Evolutionary conservation across 805 yeast genomes (phyloP).

Genomic region (Saturnispora mendoncae): DNA sequence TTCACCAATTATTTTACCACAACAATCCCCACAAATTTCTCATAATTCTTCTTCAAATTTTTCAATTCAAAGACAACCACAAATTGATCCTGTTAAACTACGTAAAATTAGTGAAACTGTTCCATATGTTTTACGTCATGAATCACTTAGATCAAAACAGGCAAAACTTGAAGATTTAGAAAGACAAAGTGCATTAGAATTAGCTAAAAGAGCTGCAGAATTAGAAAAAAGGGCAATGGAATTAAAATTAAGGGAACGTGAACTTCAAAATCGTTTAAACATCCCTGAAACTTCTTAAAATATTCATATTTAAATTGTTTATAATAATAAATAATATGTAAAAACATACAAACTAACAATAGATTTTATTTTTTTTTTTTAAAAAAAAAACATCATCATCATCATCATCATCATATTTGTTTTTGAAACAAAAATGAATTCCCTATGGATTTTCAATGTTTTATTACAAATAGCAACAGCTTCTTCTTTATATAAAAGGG

Average conservation of each 20-base stretch:
- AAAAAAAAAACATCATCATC: too few relatives aligned
- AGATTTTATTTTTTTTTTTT: too few relatives aligned
- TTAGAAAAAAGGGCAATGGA: conserved; percentile 68
- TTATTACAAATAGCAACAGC: neutral
- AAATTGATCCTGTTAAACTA: conserved; percentile 47
- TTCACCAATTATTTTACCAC: too few relatives aligned
- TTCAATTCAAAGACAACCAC: conserved; percentile 13
- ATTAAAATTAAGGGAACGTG: conserved; percentile 56
- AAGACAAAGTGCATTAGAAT: conserved; percentile 65
- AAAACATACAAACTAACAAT: too few relatives aligned
- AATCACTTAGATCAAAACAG: conserved; percentile 63
- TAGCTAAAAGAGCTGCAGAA: conserved; percentile 65
- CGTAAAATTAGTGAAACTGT: conserved; percentile 76
- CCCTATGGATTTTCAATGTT: neutral
- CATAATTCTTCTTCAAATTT: neutral
- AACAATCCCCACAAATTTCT: neutral
- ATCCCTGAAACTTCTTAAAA: too few relatives aligned
- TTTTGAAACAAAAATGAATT: too few relatives aligned
- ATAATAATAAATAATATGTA: too few relatives aligned
- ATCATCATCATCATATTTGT: too few relatives aligned
- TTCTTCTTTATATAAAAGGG: conserved; percentile 24
- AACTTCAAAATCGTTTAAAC: conserved; percentile 39
- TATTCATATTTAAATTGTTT: too few relatives aligned
- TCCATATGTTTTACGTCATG: conserved; percentile 76
- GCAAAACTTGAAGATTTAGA: conserved; percentile 73